Evolutionary conservation across 805 yeast species (phyloP), one percentile per base, ranked within the genome.

Genomic region (Komagataella pastoris): DNA sequence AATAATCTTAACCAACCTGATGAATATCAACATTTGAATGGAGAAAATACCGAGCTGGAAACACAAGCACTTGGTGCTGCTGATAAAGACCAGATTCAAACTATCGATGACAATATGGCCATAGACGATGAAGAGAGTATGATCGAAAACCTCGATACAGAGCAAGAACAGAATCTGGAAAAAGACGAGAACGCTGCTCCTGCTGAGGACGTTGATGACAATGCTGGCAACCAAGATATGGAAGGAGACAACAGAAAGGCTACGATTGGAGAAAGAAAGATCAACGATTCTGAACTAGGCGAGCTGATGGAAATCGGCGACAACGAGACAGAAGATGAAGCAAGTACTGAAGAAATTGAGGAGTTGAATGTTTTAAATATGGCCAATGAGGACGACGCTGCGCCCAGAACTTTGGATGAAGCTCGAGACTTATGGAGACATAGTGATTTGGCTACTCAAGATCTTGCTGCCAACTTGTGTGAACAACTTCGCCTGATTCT

Each of bases 41-140:
- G 89, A 49, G 90, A 83, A 48, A 83, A 85, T 54, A 79, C 91
- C 3, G 81, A 83, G 24, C 73, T 70, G 52, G 90, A 87, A 49
- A 87, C 96, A 0, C 98, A 93, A 65, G 99, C 98, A 0, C 69
- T 93, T 50, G 98, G 98, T 19, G 82, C 90, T 47, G 95, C 97
- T 5, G 79, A 80, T 54, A 77, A 81, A 59, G 96, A 89, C 48
- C 89, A 85, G 60, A 70, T 77, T 14, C 93, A 88, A 62, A 64
- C 82, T 1, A 76, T 90, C 53, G 83, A 89, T 62, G 89, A 87
- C 52, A 85, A 84, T 7, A 80, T 75, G 75, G 93, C 91, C 1
- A 83, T 87, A 57, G 93, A 87, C 52, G 95, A 87, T 56, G 87
- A 81, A 7, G 67, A 67, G 14, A 70, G 66, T 7, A 65, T 57